Percentiles rank a stretch among this genome's conserved stretches.
Evolutionary conservation across 495 filamentous ascomycete species (phyloP).

Genomic region (Cryomyces minteri): DNA sequence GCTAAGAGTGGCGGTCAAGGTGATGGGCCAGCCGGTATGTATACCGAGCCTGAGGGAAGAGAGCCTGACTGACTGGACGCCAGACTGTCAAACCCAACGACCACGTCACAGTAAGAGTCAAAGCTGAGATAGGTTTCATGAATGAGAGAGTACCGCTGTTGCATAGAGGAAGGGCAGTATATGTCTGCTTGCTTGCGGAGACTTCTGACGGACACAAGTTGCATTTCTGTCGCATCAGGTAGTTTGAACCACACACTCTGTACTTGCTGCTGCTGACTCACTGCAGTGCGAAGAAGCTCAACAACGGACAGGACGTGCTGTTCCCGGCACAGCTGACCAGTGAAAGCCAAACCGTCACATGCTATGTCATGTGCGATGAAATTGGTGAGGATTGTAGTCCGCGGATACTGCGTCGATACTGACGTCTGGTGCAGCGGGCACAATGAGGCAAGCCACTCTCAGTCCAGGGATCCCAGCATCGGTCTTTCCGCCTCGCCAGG

Average conservation of each 20-base stretch:
- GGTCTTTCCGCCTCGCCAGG: constrained; percentile 25
- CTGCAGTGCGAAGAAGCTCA: constrained; percentile 43
- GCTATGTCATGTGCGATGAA: constrained; percentile 73
- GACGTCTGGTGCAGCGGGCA: constrained; percentile 41
- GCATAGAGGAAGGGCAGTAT: constrained; percentile 44
- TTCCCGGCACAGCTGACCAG: constrained; percentile 40
- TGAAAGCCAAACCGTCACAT: constrained; percentile 39
- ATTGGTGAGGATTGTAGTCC: constrained; percentile 35
- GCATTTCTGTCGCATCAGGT: constrained; percentile 63
- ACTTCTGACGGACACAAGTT: constrained; percentile 53
- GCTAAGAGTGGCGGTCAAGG: constrained; percentile 38
- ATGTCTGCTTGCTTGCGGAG: constrained; percentile 59
- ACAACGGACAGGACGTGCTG: constrained; percentile 38
- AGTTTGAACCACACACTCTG: not conserved
- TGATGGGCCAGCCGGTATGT: constrained; percentile 29
- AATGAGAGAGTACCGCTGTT: constrained; percentile 43
- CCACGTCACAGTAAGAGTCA: constrained; percentile 39
- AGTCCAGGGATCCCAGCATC: constrained; percentile 39
- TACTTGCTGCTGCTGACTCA: constrained; percentile 6
- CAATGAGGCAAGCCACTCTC: constrained; percentile 39
- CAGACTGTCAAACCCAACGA: constrained; percentile 24
- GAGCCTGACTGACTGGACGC: too few relatives aligned
- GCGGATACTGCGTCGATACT: not conserved
- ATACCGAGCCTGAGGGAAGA: not conserved
- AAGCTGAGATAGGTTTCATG: constrained; percentile 49